These are phyloP conservation scores for Penicillium coprophilum DNA, from an alignment of 495 filamentous ascomycete species.

Conservation along the genomic window DNA sequence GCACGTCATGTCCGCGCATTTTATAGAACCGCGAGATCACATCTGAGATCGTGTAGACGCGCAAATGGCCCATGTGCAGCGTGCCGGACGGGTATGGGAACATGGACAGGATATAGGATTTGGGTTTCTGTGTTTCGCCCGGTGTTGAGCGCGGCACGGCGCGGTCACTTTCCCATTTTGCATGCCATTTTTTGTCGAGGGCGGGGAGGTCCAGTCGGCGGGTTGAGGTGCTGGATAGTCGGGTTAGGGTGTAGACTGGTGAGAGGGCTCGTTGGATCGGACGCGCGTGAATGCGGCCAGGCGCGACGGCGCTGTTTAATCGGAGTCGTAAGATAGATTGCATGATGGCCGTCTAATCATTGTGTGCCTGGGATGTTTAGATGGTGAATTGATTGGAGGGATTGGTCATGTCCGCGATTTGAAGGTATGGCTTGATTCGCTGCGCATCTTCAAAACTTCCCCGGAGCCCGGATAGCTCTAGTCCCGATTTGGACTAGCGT, in stretches of 20 bases:
- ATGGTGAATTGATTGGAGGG: conserved; percentile 1
- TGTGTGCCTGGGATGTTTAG: not conserved
- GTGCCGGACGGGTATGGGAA: conserved; percentile 90
- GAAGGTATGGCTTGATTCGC: not conserved
- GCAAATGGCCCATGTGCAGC: conserved; percentile 85
- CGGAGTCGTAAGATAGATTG: conserved; percentile 31
- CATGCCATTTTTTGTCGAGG: conserved; percentile 76
- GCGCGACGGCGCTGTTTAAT: conserved; percentile 28
- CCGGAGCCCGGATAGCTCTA: conserved; percentile 21
- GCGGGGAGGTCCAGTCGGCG: conserved; percentile 58
- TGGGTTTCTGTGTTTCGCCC: conserved; percentile 37
- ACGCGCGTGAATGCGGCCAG: conserved; percentile 23
- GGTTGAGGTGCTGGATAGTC: conserved; percentile 28
- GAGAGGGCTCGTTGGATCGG: conserved; percentile 16
- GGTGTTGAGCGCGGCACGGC: conserved; percentile 7
- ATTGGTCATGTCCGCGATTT: conserved; percentile 1
- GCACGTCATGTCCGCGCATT: conserved; percentile 72
- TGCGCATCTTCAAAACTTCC: conserved; percentile 30
- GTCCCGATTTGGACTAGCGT: conserved; percentile 32
- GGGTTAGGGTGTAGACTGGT: conserved; percentile 17
- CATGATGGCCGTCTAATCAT: conserved; percentile 30
- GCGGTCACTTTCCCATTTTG: conserved; percentile 47
- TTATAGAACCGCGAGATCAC: conserved; percentile 74
- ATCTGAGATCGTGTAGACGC: conserved; percentile 90
- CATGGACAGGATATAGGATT: conserved; percentile 84